These are phyloP conservation scores for Pisolithus microcarpus DNA, from an alignment of 768 basidiomycete genomes.

Conservation along the genomic window DNA sequence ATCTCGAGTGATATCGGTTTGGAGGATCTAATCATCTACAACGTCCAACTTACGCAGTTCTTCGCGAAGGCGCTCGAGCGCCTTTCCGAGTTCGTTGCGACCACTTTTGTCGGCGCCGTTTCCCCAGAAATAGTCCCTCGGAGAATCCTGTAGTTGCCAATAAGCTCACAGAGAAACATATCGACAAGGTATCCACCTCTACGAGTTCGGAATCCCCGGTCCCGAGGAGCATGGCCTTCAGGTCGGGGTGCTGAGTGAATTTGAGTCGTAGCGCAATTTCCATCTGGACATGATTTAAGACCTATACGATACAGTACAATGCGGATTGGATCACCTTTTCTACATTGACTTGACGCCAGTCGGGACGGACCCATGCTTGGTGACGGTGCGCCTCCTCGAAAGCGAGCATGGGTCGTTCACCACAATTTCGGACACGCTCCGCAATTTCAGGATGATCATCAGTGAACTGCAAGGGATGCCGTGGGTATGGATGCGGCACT, in stretches of 20 bases:
- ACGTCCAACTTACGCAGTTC: slow-evolving; percentile 34
- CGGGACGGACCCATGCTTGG: slow-evolving; percentile 51
- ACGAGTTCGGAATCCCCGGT: slow-evolving; percentile 63
- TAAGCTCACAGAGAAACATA: slow-evolving; percentile 1
- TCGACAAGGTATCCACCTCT: slow-evolving; percentile 41
- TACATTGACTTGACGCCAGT: slow-evolving; percentile 68
- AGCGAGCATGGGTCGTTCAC: slow-evolving; percentile 53
- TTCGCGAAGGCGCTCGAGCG: slow-evolving; percentile 53
- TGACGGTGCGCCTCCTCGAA: slow-evolving; percentile 63
- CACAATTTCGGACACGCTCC: slow-evolving; percentile 61
- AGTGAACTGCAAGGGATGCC: slow-evolving; percentile 41
- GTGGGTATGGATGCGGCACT: neutral
- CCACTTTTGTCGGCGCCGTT: slow-evolving; percentile 58
- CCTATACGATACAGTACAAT: neutral
- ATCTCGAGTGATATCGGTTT: neutral
- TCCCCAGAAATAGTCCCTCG: slow-evolving; percentile 77
- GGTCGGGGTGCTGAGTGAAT: slow-evolving; percentile 60
- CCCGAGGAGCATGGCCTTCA: slow-evolving; percentile 51
- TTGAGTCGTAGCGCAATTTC: slow-evolving; percentile 58
- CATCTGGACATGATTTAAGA: slow-evolving; percentile 39
- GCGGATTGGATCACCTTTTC: slow-evolving; percentile 38
- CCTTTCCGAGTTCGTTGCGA: slow-evolving; percentile 69
- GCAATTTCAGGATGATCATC: slow-evolving; percentile 54
- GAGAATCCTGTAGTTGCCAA: slow-evolving; percentile 47
- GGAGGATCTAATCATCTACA: neutral